phyloP scores from a whole-genome alignment of 148 eudicot species.

The Nepenthes gracilis region DNA sequence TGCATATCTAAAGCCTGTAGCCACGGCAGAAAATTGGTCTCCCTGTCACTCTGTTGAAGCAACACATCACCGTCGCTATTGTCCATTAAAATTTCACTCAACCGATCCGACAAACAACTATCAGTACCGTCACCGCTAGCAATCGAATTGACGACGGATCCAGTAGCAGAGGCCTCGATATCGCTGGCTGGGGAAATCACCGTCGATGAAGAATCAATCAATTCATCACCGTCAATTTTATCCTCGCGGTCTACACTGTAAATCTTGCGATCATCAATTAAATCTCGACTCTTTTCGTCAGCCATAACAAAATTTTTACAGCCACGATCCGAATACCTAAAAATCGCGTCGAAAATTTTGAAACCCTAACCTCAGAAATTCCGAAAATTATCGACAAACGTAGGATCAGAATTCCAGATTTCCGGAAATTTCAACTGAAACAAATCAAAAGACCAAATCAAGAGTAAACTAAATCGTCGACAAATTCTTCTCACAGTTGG shows the following conservation, averaged over 20 bases:
- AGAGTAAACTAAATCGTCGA: no score
- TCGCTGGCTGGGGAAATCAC: constrained; percentile 4
- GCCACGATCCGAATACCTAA: no score
- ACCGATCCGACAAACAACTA: constrained; percentile 31
- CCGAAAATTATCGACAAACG: no score
- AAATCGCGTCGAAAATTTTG: no score
- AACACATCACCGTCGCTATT: constrained; percentile 57
- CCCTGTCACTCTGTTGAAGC: constrained; percentile 42
- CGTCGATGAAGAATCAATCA: constrained; percentile 5
- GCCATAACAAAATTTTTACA: constrained; percentile 17
- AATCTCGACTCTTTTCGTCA: constrained; percentile 27
- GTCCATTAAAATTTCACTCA: constrained; percentile 29
- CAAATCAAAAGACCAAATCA: no score
- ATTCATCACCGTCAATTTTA: constrained; percentile 5
- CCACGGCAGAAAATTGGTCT: constrained; percentile 47
- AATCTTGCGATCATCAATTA: constrained; percentile 13
- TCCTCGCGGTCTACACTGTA: constrained; percentile 17
- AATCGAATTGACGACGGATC: constrained; percentile 5
- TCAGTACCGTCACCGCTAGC: constrained; percentile 11
- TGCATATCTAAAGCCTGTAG: constrained; percentile 72
- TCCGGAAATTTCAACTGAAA: no score
- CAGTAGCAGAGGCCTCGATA: constrained; percentile 7
- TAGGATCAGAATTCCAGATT: no score
- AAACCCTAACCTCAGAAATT: no score
- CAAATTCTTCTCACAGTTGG: no score